Evolutionary conservation across 768 basidiomycete genomes (phyloP), one percentile per base, ranked within the genome.

Genomic region (Naganishia kalamii): DNA sequence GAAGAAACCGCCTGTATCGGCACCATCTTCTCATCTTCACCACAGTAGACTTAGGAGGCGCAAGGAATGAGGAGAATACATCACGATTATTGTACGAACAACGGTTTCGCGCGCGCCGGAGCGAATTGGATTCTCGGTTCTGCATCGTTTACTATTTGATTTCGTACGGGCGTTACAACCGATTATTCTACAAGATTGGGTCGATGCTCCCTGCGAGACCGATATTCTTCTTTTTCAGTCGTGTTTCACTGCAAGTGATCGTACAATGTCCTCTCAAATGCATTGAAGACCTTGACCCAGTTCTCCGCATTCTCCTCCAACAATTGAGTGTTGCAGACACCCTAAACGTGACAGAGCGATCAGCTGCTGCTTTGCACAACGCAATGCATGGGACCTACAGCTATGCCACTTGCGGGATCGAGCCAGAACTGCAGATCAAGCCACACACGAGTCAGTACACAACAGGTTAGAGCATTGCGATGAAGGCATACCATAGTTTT

Each of bases 351-450:
- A 8, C 7, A 40, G 17, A 25, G 25, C 23, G 5, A 41, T 40
- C 54, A 57, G 23, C 3, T 35, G 13, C 35, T 21, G 23, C 23
- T 41, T 35, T 23, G 21, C 19, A 27, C 11, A 57, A 37, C 7
- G 10, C 4, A 57, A 21, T 2, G 3, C 5, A 44, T 21, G 19
- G 21, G 4, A 69, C 70, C 69, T 57, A 71, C 72, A 3, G 71
- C 73, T n/a, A 74, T 60, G 4, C 71, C 69, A 33, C 67, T 70
- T 1, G n/a, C 61, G 12, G 73, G 71, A 46, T 74, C 71, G 11
- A 72, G 47, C 71, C 70, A 71, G 51, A 67, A 74, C 48, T 72
- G 65, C n/a, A n/a, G n/a, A n/a, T n/a, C n/a, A 7, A 66, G 21
- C 68, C 43, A 65, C 61, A 10, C 67, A 69, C 12, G 60, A 63